phyloP scores from a whole-genome alignment of 495 filamentous ascomycete species.

The Aspergillus campestris region DNA sequence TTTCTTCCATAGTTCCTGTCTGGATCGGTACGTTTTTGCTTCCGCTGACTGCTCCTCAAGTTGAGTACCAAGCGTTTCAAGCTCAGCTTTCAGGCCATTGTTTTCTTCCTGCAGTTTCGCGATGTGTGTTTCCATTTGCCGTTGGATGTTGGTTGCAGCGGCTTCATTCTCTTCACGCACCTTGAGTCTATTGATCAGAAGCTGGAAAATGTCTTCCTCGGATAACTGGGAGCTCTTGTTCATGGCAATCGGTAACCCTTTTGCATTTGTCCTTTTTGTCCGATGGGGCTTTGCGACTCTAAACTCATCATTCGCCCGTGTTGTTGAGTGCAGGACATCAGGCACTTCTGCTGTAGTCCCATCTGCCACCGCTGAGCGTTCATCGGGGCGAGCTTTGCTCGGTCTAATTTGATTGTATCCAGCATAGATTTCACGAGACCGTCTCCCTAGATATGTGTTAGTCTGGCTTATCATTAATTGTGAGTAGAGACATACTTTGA shows the following conservation, averaged over 20 bases:
- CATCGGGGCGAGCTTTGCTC: not conserved
- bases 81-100: constrained; percentile 11
- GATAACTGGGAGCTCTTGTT: constrained; percentile 8
- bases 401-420: no score
- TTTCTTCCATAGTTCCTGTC: constrained; percentile 25
- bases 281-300: constrained; percentile 12
- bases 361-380: not conserved
- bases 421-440: no score
- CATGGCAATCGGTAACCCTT: not conserved
- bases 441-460: no score
- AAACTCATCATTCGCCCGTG: constrained; percentile 1
- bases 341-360: not conserved
- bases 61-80: constrained; percentile 6
- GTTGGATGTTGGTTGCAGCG: constrained; percentile 12
- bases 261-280: not conserved
- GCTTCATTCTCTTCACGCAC: constrained; percentile 28
- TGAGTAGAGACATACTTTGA: no score
- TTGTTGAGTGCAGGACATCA: not conserved
- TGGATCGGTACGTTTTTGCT: constrained; percentile 9
- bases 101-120: constrained; percentile 20
- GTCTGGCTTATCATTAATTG: no score
- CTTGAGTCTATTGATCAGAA: constrained; percentile 26
- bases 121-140: constrained; percentile 20
- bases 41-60: constrained; percentile 15
- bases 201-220: constrained; percentile 30